These are phyloP conservation scores for Astrephomene gubernaculifera DNA, from an alignment of 139 green algal species.

Conservation along the genomic window DNA sequence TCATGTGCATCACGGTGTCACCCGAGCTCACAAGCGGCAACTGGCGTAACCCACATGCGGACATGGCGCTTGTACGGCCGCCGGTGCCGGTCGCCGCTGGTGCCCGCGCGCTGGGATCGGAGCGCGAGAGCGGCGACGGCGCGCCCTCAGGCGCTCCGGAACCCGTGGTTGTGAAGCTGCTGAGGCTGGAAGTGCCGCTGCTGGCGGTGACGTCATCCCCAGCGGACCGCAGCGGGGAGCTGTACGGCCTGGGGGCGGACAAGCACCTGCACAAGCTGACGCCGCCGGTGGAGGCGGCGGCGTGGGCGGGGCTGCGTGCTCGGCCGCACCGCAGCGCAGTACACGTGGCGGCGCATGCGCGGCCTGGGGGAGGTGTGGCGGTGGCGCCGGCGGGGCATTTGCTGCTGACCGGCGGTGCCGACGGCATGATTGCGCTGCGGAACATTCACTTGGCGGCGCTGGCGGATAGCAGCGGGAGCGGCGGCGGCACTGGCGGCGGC, in stretches of 20 bases:
- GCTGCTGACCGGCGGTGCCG: slow-evolving; percentile 19
- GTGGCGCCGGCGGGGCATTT: background rate
- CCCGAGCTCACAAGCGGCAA: slow-evolving; percentile 36
- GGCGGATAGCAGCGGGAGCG: background rate
- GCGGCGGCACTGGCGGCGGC: background rate
- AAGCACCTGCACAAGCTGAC: slow-evolving; percentile 50
- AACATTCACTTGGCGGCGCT: slow-evolving; percentile 18
- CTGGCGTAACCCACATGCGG: slow-evolving; percentile 30
- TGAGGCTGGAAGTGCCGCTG: slow-evolving; percentile 50
- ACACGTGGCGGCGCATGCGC: slow-evolving; percentile 10
- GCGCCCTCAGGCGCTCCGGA: background rate
- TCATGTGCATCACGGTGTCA: slow-evolving; percentile 32
- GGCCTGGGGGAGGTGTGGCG: slow-evolving; percentile 23
- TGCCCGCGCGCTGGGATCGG: slow-evolving; percentile 11
- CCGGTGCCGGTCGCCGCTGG: background rate
- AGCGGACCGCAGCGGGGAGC: slow-evolving; percentile 25
- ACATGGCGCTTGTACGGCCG: slow-evolving; percentile 37
- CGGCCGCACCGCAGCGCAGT: slow-evolving; percentile 20
- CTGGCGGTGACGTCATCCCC: slow-evolving; percentile 12
- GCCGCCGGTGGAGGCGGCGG: slow-evolving; percentile 43
- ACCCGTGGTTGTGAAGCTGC: slow-evolving; percentile 27
- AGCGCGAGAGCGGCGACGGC: background rate
- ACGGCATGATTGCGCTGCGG: slow-evolving; percentile 30
- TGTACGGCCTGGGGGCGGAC: slow-evolving; percentile 51
- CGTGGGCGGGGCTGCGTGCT: slow-evolving; percentile 52